Conservation (phyloP, 306 rosid species). For the Geum urbanum region DNA sequence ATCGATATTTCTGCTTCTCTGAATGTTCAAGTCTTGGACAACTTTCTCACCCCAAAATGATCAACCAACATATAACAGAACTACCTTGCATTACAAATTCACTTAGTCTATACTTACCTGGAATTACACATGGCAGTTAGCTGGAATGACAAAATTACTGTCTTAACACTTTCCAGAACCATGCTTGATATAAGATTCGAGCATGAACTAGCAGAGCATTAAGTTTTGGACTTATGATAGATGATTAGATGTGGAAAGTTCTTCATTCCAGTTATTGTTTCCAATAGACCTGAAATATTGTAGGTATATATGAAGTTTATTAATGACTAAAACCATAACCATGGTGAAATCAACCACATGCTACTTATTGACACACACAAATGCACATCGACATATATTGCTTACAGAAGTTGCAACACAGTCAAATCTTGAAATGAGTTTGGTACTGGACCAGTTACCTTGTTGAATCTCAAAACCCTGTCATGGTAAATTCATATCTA, state of each 20-base stretch:
- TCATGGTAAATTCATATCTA: not conserved
- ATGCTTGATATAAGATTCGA: not conserved
- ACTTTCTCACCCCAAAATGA: constrained; percentile 33
- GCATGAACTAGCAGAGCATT: constrained; percentile 14
- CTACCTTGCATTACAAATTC: not conserved
- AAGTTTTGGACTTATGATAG: constrained; percentile 25
- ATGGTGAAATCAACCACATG: not conserved
- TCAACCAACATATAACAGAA: not conserved
- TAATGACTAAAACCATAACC: not conserved
- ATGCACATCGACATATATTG: not conserved
- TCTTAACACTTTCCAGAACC: not conserved
- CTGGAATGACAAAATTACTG: not conserved
- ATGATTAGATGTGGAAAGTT: constrained; percentile 22
- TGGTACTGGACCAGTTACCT: constrained; percentile 33
- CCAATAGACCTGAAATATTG: constrained; percentile 32
- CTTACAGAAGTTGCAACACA: constrained; percentile 31
- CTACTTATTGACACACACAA: not conserved
- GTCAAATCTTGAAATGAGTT: constrained; percentile 30
- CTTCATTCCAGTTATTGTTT: constrained; percentile 33
- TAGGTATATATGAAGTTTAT: not conserved
- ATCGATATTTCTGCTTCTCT: no score
- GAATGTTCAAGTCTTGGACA: constrained; percentile 30
- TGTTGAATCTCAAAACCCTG: constrained; percentile 40
- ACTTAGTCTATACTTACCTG: constrained; percentile 24
- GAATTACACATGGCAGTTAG: not conserved